Evolutionary conservation across 2,329 filamentous ascomycete genomes (phyloP).

Genomic region (Didymella pinodella): DNA sequence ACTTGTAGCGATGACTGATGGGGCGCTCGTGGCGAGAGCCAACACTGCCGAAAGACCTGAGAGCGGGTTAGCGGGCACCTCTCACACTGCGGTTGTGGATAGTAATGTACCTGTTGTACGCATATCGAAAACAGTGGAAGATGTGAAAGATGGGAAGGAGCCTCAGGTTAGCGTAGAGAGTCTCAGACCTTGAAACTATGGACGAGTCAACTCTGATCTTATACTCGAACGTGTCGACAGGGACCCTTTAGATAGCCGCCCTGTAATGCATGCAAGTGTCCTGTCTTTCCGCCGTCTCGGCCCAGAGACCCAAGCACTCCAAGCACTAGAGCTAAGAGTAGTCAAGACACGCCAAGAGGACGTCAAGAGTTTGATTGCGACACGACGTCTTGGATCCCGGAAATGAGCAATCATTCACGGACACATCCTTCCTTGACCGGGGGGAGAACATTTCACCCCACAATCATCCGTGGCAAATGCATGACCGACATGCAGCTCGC

Average conservation of each 20-base stretch:
- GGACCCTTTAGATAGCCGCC: neutral
- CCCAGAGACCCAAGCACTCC: conserved; percentile 23
- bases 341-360: conserved; percentile 23
- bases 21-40: conserved; percentile 15
- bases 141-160: neutral
- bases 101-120: conserved; percentile 10
- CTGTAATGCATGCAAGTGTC: conserved; percentile 1
- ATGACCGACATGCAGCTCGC: neutral
- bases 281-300: conserved; percentile 9
- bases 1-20: neutral
- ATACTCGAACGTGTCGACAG: conserved; percentile 14
- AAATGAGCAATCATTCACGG: conserved; percentile 7
- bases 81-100: no score
- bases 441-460: neutral
- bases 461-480: neutral
- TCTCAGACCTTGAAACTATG: neutral
- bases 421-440: conserved; percentile 2
- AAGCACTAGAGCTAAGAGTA: conserved; percentile 34
- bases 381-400: neutral
- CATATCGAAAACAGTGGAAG: neutral
- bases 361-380: conserved; percentile 19
- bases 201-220: neutral
- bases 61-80: neutral
- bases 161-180: neutral
- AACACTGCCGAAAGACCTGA: conserved; percentile 18